phyloP scores from a whole-genome alignment of 805 yeast genomes.

The Dipodascus albidus region DNA sequence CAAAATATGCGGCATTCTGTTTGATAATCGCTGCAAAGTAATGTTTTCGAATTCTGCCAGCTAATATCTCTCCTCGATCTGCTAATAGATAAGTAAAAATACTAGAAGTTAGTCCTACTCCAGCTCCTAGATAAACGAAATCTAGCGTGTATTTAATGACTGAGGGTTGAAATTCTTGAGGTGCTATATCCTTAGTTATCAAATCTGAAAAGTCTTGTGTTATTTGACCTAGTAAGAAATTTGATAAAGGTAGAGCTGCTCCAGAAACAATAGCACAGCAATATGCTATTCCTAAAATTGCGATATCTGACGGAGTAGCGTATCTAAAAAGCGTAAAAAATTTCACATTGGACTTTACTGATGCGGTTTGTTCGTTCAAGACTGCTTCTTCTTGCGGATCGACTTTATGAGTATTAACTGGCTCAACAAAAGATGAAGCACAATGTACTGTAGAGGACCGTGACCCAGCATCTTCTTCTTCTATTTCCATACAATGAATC shows the following conservation, averaged over 20 bases:
- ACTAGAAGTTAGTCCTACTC: constrained; percentile 10
- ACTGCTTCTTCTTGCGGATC: constrained; percentile 22
- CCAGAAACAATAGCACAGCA: constrained; percentile 15
- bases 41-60: constrained; percentile 18
- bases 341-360: constrained; percentile 15
- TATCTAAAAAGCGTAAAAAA: constrained; percentile 25
- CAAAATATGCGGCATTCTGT: constrained; percentile 20
- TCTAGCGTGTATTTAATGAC: constrained; percentile 8
- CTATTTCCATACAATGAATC: neutral
- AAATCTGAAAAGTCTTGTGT: constrained; percentile 9
- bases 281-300: constrained; percentile 23
- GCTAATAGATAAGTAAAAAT: constrained; percentile 16
- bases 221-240: constrained; percentile 11
- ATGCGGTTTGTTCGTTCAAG: constrained; percentile 23
- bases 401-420: neutral
- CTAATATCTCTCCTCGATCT: constrained; percentile 19
- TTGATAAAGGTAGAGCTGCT: constrained; percentile 7
- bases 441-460: neutral
- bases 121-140: constrained; percentile 10
- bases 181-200: neutral
- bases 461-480: neutral
- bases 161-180: constrained; percentile 6
- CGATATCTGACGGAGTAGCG: constrained; percentile 22
- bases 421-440: neutral
- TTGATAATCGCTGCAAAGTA: constrained; percentile 16